Conservation (phyloP, 805 yeast genomes). For the Alloascoidea africana region DNA sequence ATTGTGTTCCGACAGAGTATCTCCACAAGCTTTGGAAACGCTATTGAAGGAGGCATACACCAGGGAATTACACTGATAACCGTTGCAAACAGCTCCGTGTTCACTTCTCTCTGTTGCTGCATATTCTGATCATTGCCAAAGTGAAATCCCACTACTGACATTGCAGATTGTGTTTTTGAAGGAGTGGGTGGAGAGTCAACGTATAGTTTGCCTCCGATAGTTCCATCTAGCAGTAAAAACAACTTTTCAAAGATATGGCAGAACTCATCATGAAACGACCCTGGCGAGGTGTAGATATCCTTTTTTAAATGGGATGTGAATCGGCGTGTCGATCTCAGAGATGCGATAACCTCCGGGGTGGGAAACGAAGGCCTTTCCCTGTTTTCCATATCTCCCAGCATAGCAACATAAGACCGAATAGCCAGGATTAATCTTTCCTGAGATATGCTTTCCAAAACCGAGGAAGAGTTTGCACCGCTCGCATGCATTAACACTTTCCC, state of each 20-base stretch:
- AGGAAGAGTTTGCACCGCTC: constrained; percentile 11
- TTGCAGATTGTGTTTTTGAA: constrained; percentile 20
- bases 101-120: constrained; percentile 18
- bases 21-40: constrained; percentile 56
- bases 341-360: constrained; percentile 25
- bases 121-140: constrained; percentile 16
- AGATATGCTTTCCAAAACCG: constrained; percentile 37
- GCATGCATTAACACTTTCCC: constrained; percentile 8
- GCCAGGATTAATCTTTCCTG: constrained; percentile 64
- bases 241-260: constrained; percentile 39
- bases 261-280: constrained; percentile 50
- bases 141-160: constrained; percentile 15
- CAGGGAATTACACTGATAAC: constrained; percentile 65
- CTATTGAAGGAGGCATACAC: constrained; percentile 35
- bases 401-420: constrained; percentile 54
- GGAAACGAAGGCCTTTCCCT: constrained; percentile 65
- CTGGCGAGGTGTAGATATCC: not conserved
- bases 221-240: constrained; percentile 43
- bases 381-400: constrained; percentile 44
- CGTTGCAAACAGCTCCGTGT: constrained; percentile 50
- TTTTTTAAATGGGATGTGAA: not conserved
- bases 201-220: constrained; percentile 30
- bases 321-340: too few species aligned
- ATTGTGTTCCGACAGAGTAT: constrained; percentile 62
- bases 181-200: constrained; percentile 19